Evolutionary conservation across 208 protist species (phyloP), one percentile per base, ranked within the genome.

Genomic region (Crithidia brevicula): DNA sequence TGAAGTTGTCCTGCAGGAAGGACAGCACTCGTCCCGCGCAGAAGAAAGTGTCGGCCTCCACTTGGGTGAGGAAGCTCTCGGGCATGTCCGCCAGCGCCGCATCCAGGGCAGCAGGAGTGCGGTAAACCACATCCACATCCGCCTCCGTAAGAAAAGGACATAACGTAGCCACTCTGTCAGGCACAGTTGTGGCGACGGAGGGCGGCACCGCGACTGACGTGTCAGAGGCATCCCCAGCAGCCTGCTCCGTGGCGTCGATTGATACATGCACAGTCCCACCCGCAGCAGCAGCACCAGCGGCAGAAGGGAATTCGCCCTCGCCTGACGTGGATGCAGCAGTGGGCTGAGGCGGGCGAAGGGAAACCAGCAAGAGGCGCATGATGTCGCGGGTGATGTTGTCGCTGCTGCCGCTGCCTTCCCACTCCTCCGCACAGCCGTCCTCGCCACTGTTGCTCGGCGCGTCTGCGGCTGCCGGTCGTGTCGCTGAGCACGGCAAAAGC

Each of bases 11-110:
- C 72, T 98, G 97, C 50, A 97, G 63, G 53, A 77, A 68, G 20
- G 94, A 88, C 9, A 98, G 77, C 27, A 98, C 61, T 51, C 82
- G 79, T 15, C 77, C 84, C 23, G 92, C 85, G 62, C 95, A 98
- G 81, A 87, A 89, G 81, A 93, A 98, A 20, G 86, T 85, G 71
- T 98, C 96, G 22, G 93, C 93, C 79, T 98, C 97, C n/a, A 95
- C 84, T 31, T 89, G 64, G 3, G 72, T 40, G 31, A 94, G 57
- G 30, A 67, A 63, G 18, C 38, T 20, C 33, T 60, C 53, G 4
- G 65, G 62, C 13, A 79, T 38, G 22, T 67, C 36, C 20, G 40
- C 46, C 4, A 89, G 54, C 18, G 69, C 64, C 23, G 72, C 67
- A 20, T 86, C 70, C 20, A 86, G 65, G 23, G 73, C 45, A n/a